phyloP scores from a whole-genome alignment of 1,284 basidiomycete species.

The Sphaerobolus stellatus region DNA sequence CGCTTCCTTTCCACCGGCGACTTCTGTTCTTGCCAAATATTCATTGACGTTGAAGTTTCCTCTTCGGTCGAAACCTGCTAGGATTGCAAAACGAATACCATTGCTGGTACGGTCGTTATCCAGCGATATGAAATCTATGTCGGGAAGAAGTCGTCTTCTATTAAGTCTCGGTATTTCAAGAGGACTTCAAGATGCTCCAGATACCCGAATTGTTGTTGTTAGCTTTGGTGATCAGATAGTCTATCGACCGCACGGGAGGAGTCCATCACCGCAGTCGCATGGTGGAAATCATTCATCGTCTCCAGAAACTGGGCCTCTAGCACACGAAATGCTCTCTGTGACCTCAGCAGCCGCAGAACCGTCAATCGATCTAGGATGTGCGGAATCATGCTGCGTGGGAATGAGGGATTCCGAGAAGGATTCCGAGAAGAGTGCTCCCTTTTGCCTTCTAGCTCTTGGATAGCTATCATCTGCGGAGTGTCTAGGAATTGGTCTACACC shows the following conservation, averaged over 20 bases:
- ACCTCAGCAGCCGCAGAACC: too few species aligned
- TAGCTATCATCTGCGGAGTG: slow-evolving; percentile 75
- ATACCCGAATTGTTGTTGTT: slow-evolving; percentile 65
- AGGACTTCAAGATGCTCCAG: slow-evolving; percentile 44
- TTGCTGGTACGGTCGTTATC: slow-evolving; percentile 61
- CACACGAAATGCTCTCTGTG: too few species aligned
- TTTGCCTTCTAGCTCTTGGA: slow-evolving; percentile 68
- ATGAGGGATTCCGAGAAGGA: too few species aligned
- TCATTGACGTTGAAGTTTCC: slow-evolving; percentile 15
- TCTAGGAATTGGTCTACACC: slow-evolving; percentile 31
- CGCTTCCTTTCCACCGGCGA: slow-evolving; percentile 36
- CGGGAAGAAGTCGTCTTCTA: slow-evolving; percentile 54
- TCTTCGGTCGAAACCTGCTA: slow-evolving; percentile 27
- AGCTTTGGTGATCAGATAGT: slow-evolving; percentile 79
- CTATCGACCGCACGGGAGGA: slow-evolving; percentile 43
- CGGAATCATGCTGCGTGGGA: too few species aligned
- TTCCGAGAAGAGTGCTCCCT: slow-evolving; percentile 38
- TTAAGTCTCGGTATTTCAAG: slow-evolving; percentile 57
- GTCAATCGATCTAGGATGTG: too few species aligned
- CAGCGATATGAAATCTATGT: slow-evolving; percentile 46
- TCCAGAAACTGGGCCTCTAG: too few species aligned
- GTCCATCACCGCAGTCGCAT: background rate
- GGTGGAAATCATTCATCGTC: too few species aligned
- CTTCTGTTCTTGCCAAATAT: background rate
- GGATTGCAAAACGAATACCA: slow-evolving; percentile 54